Evolutionary conservation across 805 yeast genomes (phyloP), one percentile per base, ranked within the genome.

Genomic region (Saccharomycopsis olivae): DNA sequence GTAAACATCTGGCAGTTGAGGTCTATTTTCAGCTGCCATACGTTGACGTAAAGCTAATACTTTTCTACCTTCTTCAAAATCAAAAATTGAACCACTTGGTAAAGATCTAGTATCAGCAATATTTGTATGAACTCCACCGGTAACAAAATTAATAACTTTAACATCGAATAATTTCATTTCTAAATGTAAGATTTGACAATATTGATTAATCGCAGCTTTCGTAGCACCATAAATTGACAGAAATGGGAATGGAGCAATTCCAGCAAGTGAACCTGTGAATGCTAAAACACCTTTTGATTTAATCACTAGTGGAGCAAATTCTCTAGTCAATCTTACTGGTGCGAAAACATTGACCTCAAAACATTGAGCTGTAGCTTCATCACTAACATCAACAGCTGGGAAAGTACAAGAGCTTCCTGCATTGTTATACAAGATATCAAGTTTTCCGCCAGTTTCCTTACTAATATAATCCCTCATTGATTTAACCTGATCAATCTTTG

Each of bases 141-240:
- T 82, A 30, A 80, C 58, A 10, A 78, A 65, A 50, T 78, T 78
- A 44, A 79, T 63, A 0, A 83, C 89, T 36, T 73, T 65, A 4
- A 83, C 89, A 13, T 70, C 81, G 50, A 80, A 77, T 3, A 85
- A 81, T 53, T 72, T 71, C 68, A 83, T 55, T 56, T 83, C 94
- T 19, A 76, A 53, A 38, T 78, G 70, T 41, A 83, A 59, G 2
- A 68, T 68, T 30, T 72, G 68, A 0, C 85, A 81, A 52, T 75
- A 83, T 49, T 72, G 78, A 48, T 80, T 85, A 42, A 83, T 73
- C 0, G 89, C 88, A 4, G 88, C 85, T 51, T 83, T 83, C 1
- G 80, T 56, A 1, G 88, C 67, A 24, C 77, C 68, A 53, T 83
- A 83, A 23, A 75, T 62, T 11, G 78, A 65, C 1, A 78, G 73